A percentile compares a stretch with the other conserved stretches of the same genome.
These are phyloP conservation scores for Suillus weaverae DNA, from an alignment of 768 basidiomycete species.

Conservation along the genomic window DNA sequence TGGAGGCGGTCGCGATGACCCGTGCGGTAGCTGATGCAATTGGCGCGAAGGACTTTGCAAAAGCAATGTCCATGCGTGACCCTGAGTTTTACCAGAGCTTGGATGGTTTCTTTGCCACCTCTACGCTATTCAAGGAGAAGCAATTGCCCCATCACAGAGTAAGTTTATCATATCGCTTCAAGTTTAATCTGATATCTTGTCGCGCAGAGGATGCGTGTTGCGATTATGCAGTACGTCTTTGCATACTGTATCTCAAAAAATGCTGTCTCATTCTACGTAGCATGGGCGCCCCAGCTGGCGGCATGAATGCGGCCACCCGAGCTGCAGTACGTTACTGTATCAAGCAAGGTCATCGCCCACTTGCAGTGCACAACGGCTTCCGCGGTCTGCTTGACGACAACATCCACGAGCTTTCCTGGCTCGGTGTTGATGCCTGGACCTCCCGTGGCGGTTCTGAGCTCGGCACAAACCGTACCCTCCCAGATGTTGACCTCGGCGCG, in stretches of 20 bases:
- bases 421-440: slow-evolving; percentile 96
- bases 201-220: slow-evolving; percentile 69
- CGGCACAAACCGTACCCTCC: slow-evolving; percentile 90
- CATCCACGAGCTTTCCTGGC: slow-evolving; percentile 86
- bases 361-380: slow-evolving; percentile 95
- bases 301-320: slow-evolving; percentile 98
- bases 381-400: slow-evolving; percentile 90
- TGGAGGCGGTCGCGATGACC: slow-evolving; percentile 94
- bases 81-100: slow-evolving; percentile 88
- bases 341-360: slow-evolving; percentile 87
- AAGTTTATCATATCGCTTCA: slow-evolving; percentile 7
- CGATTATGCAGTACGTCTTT: slow-evolving; percentile 77
- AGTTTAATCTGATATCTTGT: slow-evolving; percentile 14
- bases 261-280: slow-evolving; percentile 39
- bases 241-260: not conserved
- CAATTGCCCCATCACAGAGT: slow-evolving; percentile 55
- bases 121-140: slow-evolving; percentile 55
- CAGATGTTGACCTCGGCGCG: slow-evolving; percentile 82
- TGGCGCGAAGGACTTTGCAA: slow-evolving; percentile 76
- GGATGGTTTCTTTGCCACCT: slow-evolving; percentile 80
- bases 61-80: slow-evolving; percentile 86
- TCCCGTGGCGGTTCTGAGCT: slow-evolving; percentile 96
- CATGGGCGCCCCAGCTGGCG: slow-evolving; percentile 95
- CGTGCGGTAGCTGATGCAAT: slow-evolving; percentile 84
- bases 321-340: slow-evolving; percentile 93